phyloP scores from a whole-genome alignment of 345 rosid species.

The Reutealis trisperma region DNA sequence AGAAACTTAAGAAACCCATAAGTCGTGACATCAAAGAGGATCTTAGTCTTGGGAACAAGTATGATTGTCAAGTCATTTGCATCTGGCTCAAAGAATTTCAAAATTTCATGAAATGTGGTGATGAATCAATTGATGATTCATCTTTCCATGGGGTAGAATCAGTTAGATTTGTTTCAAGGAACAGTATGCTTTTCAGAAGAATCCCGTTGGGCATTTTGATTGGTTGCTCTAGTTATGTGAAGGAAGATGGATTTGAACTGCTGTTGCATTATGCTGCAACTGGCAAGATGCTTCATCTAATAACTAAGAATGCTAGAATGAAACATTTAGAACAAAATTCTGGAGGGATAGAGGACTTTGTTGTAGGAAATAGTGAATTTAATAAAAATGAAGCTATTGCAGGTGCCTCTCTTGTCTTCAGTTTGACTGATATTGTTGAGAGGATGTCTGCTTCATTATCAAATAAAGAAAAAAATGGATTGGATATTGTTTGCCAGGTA shows the following conservation, averaged over 20 bases:
- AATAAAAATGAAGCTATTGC: conserved; percentile 50
- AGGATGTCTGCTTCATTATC: conserved; percentile 51
- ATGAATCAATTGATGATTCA: conserved; percentile 21
- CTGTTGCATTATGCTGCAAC: conserved; percentile 70
- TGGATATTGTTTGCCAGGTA: conserved; percentile 46
- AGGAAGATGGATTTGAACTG: conserved; percentile 55
- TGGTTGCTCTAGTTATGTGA: conserved; percentile 37
- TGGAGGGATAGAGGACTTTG: conserved; percentile 16
- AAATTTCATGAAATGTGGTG: conserved; percentile 27
- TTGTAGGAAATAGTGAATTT: conserved; percentile 22
- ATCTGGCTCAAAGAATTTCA: conserved; percentile 56
- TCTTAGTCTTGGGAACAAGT: conserved; percentile 20
- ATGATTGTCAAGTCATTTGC: conserved; percentile 34
- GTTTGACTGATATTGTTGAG: conserved; percentile 55
- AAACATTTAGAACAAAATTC: conserved; percentile 29
- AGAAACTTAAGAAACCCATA: conserved; percentile 50
- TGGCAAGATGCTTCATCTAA: conserved; percentile 39
- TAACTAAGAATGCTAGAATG: conserved; percentile 19
- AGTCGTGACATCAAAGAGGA: conserved; percentile 17
- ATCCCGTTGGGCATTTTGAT: conserved; percentile 61
- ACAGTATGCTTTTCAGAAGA: conserved; percentile 47
- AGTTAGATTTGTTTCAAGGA: conserved; percentile 27
- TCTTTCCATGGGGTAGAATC: conserved; percentile 23
- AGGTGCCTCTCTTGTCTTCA: conserved; percentile 61
- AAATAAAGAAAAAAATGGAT: conserved; percentile 47